Evolutionary conservation across 768 basidiomycete species (phyloP), one percentile per base, ranked within the genome.

Genomic region (Pleurotus cornucopiae): DNA sequence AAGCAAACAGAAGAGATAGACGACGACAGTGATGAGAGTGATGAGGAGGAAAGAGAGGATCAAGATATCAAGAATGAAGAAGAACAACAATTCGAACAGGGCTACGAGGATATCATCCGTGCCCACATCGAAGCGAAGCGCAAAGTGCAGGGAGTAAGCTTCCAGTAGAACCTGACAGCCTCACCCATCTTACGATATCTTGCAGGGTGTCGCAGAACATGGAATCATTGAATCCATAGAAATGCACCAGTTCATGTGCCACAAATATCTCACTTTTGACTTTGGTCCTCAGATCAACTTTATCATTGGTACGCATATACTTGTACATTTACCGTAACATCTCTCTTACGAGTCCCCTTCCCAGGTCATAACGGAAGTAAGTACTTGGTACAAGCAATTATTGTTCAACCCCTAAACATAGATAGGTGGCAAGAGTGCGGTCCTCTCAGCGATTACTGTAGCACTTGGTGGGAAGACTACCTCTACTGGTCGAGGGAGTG

Each of bases 261-360:
- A 98, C 72, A 80, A 85, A 67, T 86, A 79, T 69, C 76, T 94
- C 45, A 85, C 79, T 1, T 91, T 97, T 70, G 79, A 81, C 2
- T 93, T 98, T 60, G 93, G 94, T 0, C 88, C 90, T 6, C 92
- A 95, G 69, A 91, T 99, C 66, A 99, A 98, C 72, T 98, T 98
- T 66, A 91, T 99, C 62, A 96, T 96, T 39, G 94, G 93, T 86
- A 62, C 40, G 81, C 63, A 1, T 47, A 3, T 34, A 34, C 30
- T 34, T 34, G 7, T 11, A 34, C 30, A 34, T 11, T 34, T 9
- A 9, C 30, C 11, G 30, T 3, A 34, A 34, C 7, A 34, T 11
- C 30, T 34, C 30, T 34, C 11, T 34, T 34, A 34, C 30, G 11
- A 34, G 4, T 11, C 3, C 7, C 30, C 7, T 34, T 44, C 51